phyloP scores from a whole-genome alignment of 768 basidiomycete genomes.

The Trametes sanguinea region DNA sequence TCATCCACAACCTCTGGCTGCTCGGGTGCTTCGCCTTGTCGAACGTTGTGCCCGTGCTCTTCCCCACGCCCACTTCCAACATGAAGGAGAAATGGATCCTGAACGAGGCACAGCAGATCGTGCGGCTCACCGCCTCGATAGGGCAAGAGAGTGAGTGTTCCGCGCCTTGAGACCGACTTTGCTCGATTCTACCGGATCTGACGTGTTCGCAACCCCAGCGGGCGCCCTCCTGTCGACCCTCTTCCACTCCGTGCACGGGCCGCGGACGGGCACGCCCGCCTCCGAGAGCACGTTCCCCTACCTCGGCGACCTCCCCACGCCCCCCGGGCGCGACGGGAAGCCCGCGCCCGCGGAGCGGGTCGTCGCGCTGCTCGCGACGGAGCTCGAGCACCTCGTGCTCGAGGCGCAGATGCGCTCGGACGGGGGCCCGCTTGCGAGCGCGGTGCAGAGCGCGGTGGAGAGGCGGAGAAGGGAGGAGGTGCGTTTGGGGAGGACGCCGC shows the following conservation, averaged over 20 bases:
- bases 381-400: slow-evolving; percentile 68
- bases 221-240: slow-evolving; percentile 8
- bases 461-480: slow-evolving; percentile 4
- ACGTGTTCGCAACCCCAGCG: slow-evolving; percentile 2
- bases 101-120: slow-evolving; percentile 43
- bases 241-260: slow-evolving; percentile 50
- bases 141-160: slow-evolving; percentile 55
- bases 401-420: slow-evolving; percentile 61
- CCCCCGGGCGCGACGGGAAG: slow-evolving; percentile 7
- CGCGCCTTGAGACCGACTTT: too few relatives aligned
- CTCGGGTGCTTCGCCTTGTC: slow-evolving; percentile 73
- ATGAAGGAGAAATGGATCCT: slow-evolving; percentile 25
- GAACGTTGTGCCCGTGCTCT: slow-evolving; percentile 68
- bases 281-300: slow-evolving; percentile 40
- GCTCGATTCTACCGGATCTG: too few relatives aligned
- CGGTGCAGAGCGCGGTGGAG: slow-evolving; percentile 23
- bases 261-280: slow-evolving; percentile 26
- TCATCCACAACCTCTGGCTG: slow-evolving; percentile 78
- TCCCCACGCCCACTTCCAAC: slow-evolving; percentile 43
- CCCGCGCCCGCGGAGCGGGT: slow-evolving; percentile 35
- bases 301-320: slow-evolving; percentile 27
- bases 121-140: slow-evolving; percentile 43
- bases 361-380: slow-evolving; percentile 46
- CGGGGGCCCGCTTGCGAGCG: slow-evolving; percentile 53
- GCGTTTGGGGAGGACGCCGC: not conserved